Base-by-base conservation (phyloP, 73 alveolate genomes). In the Paramecium sonneborni region DNA sequence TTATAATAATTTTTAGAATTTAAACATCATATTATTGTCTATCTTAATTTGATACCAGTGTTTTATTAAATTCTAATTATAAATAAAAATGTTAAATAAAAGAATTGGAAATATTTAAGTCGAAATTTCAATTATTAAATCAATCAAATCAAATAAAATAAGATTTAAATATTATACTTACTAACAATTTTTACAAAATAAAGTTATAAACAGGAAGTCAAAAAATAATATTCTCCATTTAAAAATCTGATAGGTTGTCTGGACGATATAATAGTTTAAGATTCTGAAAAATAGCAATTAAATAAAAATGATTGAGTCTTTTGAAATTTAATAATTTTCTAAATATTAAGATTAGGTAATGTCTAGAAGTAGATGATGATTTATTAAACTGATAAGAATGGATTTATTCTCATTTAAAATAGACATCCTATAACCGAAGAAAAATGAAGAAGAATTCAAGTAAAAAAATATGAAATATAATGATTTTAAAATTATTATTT, bases 281-380 rank as follows among this genome's bases (percentile, higher is more conserved):
- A 74, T 37, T 39, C 68, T 2, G 21, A n/a, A 0, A 1, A 37
- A 11, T 2, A 28, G 32, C 35, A 39, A 74, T 37, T 28, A 37
- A 35, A 32, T 4, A 74, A 34, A 18, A 39, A 74, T 10, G 87
- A 74, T 37, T 74, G 5, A n/a, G 32, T 74, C 56, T 12, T 28
- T 20, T 74, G 5, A 74, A 74, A 74, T 74, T 34, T 74, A 39
- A 12, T 15, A 7, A 14, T 4, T 9, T 37, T 34, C 6, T 18
- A 32, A 1, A 28, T 37, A 11, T 37, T 74, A 74, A n/a, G 87
- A 28, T n/a, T n/a, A 74, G 12, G 34, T 62, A 35, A 74, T 74
- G 87, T 74, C 87, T 74, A 37, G 15, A 34, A 14, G 87, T 32
- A 39, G 44, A 74, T 74, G 87, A 74, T 32, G 58, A 74, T 74